These are phyloP conservation scores for Oenanthe javanica DNA, from an alignment of 140 eudicot genomes.

Conservation along the genomic window DNA sequence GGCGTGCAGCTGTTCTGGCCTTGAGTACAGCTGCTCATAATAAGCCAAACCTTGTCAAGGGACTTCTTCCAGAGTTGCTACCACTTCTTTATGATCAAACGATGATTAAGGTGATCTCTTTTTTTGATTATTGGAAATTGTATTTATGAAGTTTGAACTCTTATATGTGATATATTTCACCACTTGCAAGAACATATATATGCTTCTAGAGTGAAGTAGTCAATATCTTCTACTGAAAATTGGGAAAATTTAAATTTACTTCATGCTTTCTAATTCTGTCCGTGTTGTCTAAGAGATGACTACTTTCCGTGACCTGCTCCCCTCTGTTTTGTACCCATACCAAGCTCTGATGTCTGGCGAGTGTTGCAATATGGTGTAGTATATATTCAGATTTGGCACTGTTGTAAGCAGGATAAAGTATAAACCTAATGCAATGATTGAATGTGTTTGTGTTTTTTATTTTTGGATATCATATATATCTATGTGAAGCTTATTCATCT, in stretches of 20 bases:
- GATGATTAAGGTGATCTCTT: slow-evolving; percentile 59
- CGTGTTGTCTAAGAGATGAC: not conserved
- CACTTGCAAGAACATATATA: not conserved
- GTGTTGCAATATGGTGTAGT: not conserved
- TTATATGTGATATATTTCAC: slow-evolving; percentile 53
- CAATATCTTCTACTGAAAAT: not conserved
- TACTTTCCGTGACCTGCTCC: not conserved
- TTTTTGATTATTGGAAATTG: slow-evolving; percentile 10
- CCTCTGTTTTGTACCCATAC: not conserved
- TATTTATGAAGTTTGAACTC: slow-evolving; percentile 15
- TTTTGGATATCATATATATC: not conserved
- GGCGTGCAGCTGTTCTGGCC: slow-evolving; percentile 99
- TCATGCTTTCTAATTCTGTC: not conserved
- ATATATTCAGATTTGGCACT: not conserved
- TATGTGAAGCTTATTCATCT: not conserved
- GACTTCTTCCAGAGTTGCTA: slow-evolving; percentile 77
- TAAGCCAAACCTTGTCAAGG: slow-evolving; percentile 90
- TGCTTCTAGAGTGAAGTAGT: not conserved
- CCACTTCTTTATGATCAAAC: slow-evolving; percentile 98
- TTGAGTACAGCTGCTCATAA: slow-evolving; percentile 96
- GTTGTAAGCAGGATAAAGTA: not conserved
- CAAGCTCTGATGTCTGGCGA: not conserved
- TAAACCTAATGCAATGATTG: not conserved
- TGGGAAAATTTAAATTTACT: not conserved
- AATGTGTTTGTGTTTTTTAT: not conserved